Percentiles rank a stretch among this genome's conserved stretches.
Conservation (phyloP, 2,329 filamentous ascomycete species). For the Aspergillus uvarum region DNA sequence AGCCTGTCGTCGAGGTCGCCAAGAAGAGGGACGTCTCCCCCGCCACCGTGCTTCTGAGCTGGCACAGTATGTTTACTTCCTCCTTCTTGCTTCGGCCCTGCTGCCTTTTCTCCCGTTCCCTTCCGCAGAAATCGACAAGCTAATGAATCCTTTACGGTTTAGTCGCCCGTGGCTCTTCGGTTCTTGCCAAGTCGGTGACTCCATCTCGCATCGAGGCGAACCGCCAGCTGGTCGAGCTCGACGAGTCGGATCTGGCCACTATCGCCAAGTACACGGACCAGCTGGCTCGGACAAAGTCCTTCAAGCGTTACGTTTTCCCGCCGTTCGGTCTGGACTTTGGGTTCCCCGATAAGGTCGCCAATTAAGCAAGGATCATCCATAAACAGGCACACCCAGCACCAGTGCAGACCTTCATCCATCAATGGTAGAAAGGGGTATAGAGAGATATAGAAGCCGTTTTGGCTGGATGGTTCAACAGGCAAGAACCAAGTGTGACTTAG, state of each 20-base stretch:
- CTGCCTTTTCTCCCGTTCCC: too few species aligned
- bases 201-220: constrained; percentile 44
- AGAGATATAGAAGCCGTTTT: too few species aligned
- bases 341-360: constrained; percentile 63
- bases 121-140: too few species aligned
- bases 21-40: constrained; percentile 41
- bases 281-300: constrained; percentile 32
- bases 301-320: constrained; percentile 62
- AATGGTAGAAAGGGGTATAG: neutral
- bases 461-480: too few species aligned
- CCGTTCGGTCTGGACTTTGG: constrained; percentile 68
- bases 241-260: constrained; percentile 37
- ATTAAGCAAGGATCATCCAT: too few species aligned
- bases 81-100: too few species aligned
- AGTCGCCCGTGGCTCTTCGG: constrained; percentile 42
- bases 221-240: constrained; percentile 40
- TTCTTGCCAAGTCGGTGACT: constrained; percentile 45
- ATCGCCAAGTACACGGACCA: constrained; percentile 40
- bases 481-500: neutral
- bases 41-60: constrained; percentile 44
- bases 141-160: neutral
- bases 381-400: neutral
- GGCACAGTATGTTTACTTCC: constrained; percentile 38
- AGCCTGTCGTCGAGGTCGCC: constrained; percentile 43
- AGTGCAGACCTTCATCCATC: neutral